phyloP scores from a whole-genome alignment of 2,329 filamentous ascomycete species.

The Pseudogymnoascus pannorum region DNA sequence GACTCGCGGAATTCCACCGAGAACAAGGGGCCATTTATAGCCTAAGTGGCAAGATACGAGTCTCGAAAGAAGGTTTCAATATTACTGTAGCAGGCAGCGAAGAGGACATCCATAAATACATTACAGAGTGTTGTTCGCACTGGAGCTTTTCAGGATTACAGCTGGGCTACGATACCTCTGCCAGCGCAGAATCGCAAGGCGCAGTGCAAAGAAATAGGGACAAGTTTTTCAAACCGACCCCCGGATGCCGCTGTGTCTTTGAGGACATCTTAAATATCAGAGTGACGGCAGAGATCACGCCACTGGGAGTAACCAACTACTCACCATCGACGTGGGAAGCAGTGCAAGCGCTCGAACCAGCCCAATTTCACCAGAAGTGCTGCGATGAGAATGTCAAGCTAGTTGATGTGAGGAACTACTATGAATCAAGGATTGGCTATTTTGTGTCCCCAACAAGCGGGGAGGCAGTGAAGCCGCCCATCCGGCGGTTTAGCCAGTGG shows the following conservation, averaged over 20 bases:
- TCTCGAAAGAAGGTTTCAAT: slow-evolving; percentile 29
- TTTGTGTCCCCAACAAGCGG: slow-evolving; percentile 24
- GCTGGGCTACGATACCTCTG: slow-evolving; percentile 13
- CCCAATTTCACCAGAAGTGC: slow-evolving; percentile 25
- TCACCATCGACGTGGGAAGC: slow-evolving; percentile 23
- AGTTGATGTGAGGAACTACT: slow-evolving; percentile 29
- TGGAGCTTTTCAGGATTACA: slow-evolving; percentile 26
- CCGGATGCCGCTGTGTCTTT: slow-evolving; percentile 27
- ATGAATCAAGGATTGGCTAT: slow-evolving; percentile 29
- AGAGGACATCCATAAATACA: slow-evolving; percentile 21
- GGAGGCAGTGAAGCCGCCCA: slow-evolving; percentile 24
- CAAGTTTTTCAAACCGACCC: slow-evolving; percentile 26
- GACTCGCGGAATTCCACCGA: slow-evolving; percentile 22
- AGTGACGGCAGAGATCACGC: slow-evolving; percentile 26
- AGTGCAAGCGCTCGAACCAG: slow-evolving; percentile 22
- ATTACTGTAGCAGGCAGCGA: slow-evolving; percentile 26
- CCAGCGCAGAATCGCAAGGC: neutral
- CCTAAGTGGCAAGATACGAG: slow-evolving; percentile 26
- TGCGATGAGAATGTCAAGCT: slow-evolving; percentile 17
- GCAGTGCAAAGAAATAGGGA: slow-evolving; percentile 9
- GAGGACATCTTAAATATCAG: slow-evolving; percentile 19
- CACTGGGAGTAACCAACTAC: slow-evolving; percentile 28
- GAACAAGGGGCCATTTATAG: slow-evolving; percentile 14
- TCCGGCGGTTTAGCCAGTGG: slow-evolving; percentile 29
- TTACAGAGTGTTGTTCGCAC: slow-evolving; percentile 22